phyloP scores from a whole-genome alignment of 2,329 filamentous ascomycete species.

The Endothia cerciana region DNA sequence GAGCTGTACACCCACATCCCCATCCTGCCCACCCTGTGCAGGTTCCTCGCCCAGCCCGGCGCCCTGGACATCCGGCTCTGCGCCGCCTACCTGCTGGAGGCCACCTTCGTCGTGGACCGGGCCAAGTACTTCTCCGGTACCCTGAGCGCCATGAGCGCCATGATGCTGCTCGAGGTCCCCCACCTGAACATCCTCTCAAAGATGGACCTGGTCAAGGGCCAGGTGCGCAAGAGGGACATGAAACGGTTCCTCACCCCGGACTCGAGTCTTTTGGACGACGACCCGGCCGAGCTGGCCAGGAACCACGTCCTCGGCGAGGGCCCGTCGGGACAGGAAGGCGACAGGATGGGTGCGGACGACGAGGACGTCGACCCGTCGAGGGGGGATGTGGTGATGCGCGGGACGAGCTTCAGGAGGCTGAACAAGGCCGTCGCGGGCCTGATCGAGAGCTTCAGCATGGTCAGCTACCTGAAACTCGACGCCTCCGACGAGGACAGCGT shows the following conservation, averaged over 20 bases:
- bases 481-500: slow-evolving; percentile 90
- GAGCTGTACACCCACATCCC: slow-evolving; percentile 98
- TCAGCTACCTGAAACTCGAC: slow-evolving; percentile 88
- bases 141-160: slow-evolving; percentile 94
- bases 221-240: slow-evolving; percentile 83
- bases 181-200: slow-evolving; percentile 97
- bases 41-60: slow-evolving; percentile 77
- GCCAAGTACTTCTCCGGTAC: slow-evolving; percentile 98
- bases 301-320: slow-evolving; percentile 48
- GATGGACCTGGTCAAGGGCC: slow-evolving; percentile 94
- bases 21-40: slow-evolving; percentile 82
- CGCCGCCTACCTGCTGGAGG: slow-evolving; percentile 91
- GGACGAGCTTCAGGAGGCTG: slow-evolving; percentile 77
- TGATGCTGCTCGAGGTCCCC: slow-evolving; percentile 97
- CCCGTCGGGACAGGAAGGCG: slow-evolving; percentile 54
- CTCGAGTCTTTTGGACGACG: slow-evolving; percentile 78
- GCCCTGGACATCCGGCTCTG: slow-evolving; percentile 88
- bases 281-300: slow-evolving; percentile 60
- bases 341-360: slow-evolving; percentile 55
- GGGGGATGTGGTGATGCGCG: slow-evolving; percentile 74
- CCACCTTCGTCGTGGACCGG: slow-evolving; percentile 92
- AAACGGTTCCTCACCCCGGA: slow-evolving; percentile 92
- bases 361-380: slow-evolving; percentile 65
- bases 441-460: slow-evolving; percentile 98
- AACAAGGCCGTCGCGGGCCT: slow-evolving; percentile 88